phyloP scores from a whole-genome alignment of 2,329 filamentous ascomycete species.

The Didymella segeticola region DNA sequence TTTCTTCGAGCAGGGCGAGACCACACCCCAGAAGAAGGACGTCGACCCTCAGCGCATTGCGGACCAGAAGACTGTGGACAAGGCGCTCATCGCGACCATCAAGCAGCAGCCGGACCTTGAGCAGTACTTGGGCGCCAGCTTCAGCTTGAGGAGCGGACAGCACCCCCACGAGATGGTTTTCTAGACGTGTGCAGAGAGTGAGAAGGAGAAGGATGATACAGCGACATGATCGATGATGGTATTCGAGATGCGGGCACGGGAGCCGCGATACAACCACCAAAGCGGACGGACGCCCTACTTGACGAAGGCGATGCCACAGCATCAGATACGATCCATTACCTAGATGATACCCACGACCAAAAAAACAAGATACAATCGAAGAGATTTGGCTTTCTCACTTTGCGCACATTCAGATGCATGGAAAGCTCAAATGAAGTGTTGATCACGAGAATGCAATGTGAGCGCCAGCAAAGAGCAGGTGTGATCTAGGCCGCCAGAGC shows the following conservation, averaged over 20 bases:
- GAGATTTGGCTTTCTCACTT: not conserved
- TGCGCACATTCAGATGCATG: no score
- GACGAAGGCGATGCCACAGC: constrained; percentile 10
- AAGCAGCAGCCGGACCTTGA: constrained; percentile 95
- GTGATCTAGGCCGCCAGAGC: no score
- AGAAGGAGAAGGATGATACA: not conserved
- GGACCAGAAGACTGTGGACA: constrained; percentile 98
- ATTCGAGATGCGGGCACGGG: constrained; percentile 12
- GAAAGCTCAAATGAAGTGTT: no score
- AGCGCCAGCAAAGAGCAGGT: no score
- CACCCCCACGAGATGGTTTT: constrained; percentile 99
- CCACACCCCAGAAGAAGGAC: constrained; percentile 89
- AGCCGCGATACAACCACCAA: constrained; percentile 4
- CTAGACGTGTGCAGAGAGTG: constrained; percentile 52
- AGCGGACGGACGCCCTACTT: constrained; percentile 15
- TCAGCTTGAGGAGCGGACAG: constrained; percentile 98
- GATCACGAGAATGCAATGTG: no score
- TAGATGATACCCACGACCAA: constrained; percentile 24
- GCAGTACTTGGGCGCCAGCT: constrained; percentile 90
- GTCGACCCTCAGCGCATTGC: constrained; percentile 86
- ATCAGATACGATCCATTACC: constrained; percentile 18
- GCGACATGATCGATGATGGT: constrained; percentile 18
- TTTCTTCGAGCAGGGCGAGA: constrained; percentile 97
- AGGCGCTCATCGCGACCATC: constrained; percentile 89
- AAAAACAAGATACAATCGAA: constrained; percentile 18